Percentiles rank a stretch among this genome's conserved stretches.
Evolutionary conservation across 1,139 yeast species (phyloP).

Genomic region (Kodamaea suecica): DNA sequence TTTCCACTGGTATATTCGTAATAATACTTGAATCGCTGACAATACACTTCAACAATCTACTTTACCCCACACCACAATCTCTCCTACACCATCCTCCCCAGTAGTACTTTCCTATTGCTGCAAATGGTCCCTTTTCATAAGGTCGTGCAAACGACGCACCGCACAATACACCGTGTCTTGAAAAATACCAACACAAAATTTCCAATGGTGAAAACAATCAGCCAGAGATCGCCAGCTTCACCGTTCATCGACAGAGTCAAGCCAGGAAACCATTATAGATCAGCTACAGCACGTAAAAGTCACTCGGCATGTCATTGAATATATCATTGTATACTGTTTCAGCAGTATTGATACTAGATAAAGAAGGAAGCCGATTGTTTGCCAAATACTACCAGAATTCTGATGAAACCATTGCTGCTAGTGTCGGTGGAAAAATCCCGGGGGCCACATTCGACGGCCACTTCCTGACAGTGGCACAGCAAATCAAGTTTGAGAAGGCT

Average conservation of each 20-base stretch:
- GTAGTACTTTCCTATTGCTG: too few relatives aligned
- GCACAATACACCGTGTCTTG: slow-evolving; percentile 2
- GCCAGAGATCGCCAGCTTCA: too few relatives aligned
- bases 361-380: slow-evolving; percentile 73
- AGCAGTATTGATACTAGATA: slow-evolving; percentile 77
- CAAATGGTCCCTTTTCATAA: too few relatives aligned
- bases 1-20: too few relatives aligned
- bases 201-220: too few relatives aligned
- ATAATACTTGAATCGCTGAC: too few relatives aligned
- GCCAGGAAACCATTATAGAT: slow-evolving; percentile 4
- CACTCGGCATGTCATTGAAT: slow-evolving; percentile 47
- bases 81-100: too few relatives aligned
- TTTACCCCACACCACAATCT: too few relatives aligned
- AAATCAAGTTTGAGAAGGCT: slow-evolving; percentile 70
- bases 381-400: slow-evolving; percentile 75
- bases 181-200: slow-evolving; percentile 1
- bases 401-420: slow-evolving; percentile 12
- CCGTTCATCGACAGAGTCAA: slow-evolving; percentile 8
- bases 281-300: slow-evolving; percentile 1
- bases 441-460: slow-evolving; percentile 11
- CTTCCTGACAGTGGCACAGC: slow-evolving; percentile 52
- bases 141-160: too few relatives aligned
- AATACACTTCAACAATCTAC: too few relatives aligned
- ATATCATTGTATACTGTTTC: slow-evolving; percentile 75
- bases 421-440: slow-evolving; percentile 2